A percentile compares a stretch with the other conserved stretches of the same genome.
These are phyloP conservation scores for Boletus vinaceobasis DNA, from an alignment of 768 basidiomycete genomes.

Conservation along the genomic window DNA sequence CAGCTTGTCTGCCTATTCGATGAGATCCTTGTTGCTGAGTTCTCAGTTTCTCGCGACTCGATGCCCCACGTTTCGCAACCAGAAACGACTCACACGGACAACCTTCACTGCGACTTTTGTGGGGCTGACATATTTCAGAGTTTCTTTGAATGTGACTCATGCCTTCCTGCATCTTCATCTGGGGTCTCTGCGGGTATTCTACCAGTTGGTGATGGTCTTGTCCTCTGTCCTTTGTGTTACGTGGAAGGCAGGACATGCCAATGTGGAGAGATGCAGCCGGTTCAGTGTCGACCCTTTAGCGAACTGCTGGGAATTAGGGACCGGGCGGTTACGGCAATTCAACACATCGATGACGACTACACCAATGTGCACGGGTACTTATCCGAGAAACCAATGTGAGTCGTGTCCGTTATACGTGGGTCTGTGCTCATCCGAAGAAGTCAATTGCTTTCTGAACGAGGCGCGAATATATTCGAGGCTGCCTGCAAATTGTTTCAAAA, in stretches of 20 bases:
- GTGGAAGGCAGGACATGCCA: conserved; percentile 72
- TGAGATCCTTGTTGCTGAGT: conserved; percentile 43
- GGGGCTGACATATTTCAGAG: conserved; percentile 78
- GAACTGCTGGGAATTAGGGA: conserved; percentile 45
- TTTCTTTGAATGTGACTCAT: conserved; percentile 66
- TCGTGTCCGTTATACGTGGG: not conserved
- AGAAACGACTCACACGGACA: conserved; percentile 16
- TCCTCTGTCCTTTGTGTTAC: conserved; percentile 70
- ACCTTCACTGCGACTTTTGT: conserved; percentile 72
- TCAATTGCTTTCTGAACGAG: conserved; percentile 20
- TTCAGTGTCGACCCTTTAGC: conserved; percentile 52
- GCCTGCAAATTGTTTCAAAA: conserved; percentile 26
- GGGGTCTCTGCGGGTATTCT: conserved; percentile 10
- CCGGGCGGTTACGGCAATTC: conserved; percentile 32
- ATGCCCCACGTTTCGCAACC: conserved; percentile 31
- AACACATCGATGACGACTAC: conserved; percentile 11
- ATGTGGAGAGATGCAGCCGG: conserved; percentile 59
- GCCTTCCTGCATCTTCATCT: conserved; percentile 32
- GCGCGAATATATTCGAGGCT: conserved; percentile 32
- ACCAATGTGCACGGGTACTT: conserved; percentile 9
- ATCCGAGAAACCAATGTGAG: conserved; percentile 22
- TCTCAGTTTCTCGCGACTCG: conserved; percentile 37
- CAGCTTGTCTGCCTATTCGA: conserved; percentile 47
- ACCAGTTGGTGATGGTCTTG: conserved; percentile 41
- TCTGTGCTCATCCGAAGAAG: conserved; percentile 17